Evolutionary conservation across 2,329 filamentous ascomycete genomes (phyloP).

Genomic region (Aspergillus transmontanensis): DNA sequence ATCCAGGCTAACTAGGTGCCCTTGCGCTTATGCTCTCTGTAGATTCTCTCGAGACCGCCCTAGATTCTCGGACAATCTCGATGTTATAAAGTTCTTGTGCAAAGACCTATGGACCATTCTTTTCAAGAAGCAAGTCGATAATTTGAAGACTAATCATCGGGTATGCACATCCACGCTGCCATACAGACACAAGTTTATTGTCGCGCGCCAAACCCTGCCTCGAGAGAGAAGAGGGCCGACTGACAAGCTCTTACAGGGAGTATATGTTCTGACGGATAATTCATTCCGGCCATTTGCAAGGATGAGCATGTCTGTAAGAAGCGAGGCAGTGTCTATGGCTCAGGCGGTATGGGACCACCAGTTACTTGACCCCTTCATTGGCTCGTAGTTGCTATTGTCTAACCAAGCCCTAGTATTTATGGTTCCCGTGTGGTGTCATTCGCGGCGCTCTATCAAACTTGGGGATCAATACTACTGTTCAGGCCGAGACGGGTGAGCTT

Average conservation of each 20-base stretch:
- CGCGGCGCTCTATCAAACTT: conserved; percentile 88
- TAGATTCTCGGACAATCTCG: conserved; percentile 86
- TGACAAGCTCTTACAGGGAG: conserved; percentile 59
- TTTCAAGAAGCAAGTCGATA: conserved; percentile 97
- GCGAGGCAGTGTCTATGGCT: conserved; percentile 72
- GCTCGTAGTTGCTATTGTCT: conserved; percentile 2
- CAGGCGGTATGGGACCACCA: conserved; percentile 66
- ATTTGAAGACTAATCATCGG: conserved; percentile 96
- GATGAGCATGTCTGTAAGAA: conserved; percentile 81
- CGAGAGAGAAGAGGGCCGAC: not conserved
- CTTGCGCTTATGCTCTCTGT: not conserved
- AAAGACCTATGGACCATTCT: conserved; percentile 96
- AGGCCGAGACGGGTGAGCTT: conserved; percentile 84
- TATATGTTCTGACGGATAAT: conserved; percentile 95
- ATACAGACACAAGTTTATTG: not conserved
- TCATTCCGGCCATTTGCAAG: conserved; percentile 83
- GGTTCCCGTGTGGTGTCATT: conserved; percentile 92
- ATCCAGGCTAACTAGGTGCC: not conserved
- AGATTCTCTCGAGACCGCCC: conserved; percentile 66
- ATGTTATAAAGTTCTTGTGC: conserved; percentile 97
- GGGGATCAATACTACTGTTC: conserved; percentile 87
- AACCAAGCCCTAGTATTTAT: conserved; percentile 68
- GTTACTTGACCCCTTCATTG: not conserved
- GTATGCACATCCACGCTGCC: conserved; percentile 47
- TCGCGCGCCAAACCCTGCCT: conserved; percentile 7